These are phyloP conservation scores for Trypanosoma brucei DNA, from an alignment of 208 protist genomes.

Conservation along the genomic window DNA sequence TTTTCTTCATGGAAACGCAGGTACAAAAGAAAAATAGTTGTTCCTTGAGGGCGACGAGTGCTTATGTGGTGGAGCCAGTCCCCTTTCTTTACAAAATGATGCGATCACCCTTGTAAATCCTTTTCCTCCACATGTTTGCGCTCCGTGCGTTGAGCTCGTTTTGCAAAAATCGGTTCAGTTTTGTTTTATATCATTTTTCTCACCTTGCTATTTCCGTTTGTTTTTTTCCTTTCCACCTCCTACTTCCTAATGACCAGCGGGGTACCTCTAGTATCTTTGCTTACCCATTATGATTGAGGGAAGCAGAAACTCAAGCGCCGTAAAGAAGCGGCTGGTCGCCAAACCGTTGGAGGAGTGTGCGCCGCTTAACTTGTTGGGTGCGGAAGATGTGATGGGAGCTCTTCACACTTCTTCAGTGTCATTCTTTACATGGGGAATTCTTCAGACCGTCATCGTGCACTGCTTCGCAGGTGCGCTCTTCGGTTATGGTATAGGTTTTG, in stretches of 20 bases:
- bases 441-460: constrained; percentile 19
- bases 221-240: not conserved
- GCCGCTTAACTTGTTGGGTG: not conserved
- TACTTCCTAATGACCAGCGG: not conserved
- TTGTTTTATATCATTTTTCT: not conserved
- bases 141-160: too few species aligned
- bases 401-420: not conserved
- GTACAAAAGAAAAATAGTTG: too few species aligned
- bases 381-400: not conserved
- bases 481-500: constrained; percentile 20
- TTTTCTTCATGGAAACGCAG: too few species aligned
- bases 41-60: too few species aligned
- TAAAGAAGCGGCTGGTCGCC: not conserved
- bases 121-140: too few species aligned
- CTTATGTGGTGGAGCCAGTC: too few species aligned
- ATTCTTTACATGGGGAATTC: constrained; percentile 20
- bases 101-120: too few species aligned
- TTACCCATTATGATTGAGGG: not conserved
- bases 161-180: not conserved
- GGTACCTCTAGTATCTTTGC: not conserved
- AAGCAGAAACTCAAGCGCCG: not conserved
- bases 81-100: too few species aligned
- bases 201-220: not conserved
- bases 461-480: constrained; percentile 18
- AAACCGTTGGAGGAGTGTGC: not conserved